Evolutionary conservation across 305 asterid genomes (phyloP), one percentile per base, ranked within the genome.

Genomic region (Stenogyne calaminthoides): DNA sequence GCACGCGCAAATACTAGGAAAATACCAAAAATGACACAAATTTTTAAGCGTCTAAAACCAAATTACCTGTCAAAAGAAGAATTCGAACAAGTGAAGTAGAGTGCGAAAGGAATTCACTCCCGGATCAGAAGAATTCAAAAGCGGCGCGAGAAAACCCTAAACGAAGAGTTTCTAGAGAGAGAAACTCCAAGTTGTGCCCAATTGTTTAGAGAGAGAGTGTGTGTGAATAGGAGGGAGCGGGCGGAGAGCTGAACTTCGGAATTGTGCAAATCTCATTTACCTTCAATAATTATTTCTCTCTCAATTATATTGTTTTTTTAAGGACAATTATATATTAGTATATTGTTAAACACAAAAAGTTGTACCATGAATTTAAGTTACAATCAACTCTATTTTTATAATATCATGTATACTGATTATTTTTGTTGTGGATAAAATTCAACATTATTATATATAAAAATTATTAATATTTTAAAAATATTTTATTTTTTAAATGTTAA

Each of bases 81-180:
- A 37, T 59, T 39, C 5, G 67, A 15, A 59, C 7, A 14, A 69
- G 40, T 20, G 67, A 59, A 69, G 37, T 42, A 49, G 37, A 56
- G 46, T 49, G 85, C 11, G 36, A 65, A 70, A 42, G n/a, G 20
- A 76, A 47, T 67, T 61, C 82, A 59, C 76, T 64, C 75, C 52
- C 57, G 74, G 86, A 84, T 87, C 85, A 83, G 76, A 58, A 25
- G 56, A 19, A 69, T 81, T 59, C 82, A 74, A 81, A 82, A 82
- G 82, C 87, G 90, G 91, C 91, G 95, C 82, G 68, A 49, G 69
- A 76, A 88, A 91, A 84, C 97, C 92, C 96, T 86, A 83, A 78
- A 15, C 71, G 74, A 77, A 77, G 82, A 66, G 84, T 51, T 16
- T 20, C 15, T 57, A 63, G 71, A 77, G 71, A 71, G 82, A 62